phyloP scores from a whole-genome alignment of 768 basidiomycete genomes.

The Dioszegia crocea region DNA sequence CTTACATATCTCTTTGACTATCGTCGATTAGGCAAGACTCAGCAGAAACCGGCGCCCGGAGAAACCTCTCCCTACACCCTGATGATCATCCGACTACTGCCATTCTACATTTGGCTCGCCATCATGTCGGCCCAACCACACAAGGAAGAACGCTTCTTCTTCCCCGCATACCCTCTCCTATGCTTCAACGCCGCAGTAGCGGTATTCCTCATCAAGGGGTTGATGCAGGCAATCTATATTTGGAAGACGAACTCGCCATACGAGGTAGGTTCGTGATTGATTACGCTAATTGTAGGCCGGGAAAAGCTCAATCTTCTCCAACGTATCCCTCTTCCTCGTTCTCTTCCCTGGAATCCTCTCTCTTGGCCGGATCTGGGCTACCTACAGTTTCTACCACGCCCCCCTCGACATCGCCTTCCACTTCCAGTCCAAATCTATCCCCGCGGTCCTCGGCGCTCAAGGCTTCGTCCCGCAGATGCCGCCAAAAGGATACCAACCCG shows the following conservation, averaged over 20 bases:
- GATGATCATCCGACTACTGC: conserved; percentile 71
- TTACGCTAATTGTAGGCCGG: conserved; percentile 51
- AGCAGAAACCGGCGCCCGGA: conserved; percentile 51
- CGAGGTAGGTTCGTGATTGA: conserved; percentile 57
- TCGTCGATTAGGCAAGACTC: conserved; percentile 63
- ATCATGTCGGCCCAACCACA: conserved; percentile 79
- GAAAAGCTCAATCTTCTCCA: conserved; percentile 75
- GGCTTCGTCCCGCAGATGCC: conserved; percentile 46
- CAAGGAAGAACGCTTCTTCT: conserved; percentile 99
- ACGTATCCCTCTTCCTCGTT: conserved; percentile 68
- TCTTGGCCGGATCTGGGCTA: conserved; percentile 70
- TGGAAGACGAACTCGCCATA: conserved; percentile 77
- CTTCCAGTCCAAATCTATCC: conserved; percentile 74
- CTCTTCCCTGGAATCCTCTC: conserved; percentile 67
- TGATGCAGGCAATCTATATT: conserved; percentile 74
- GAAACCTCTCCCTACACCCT: conserved; percentile 68
- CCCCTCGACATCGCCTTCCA: conserved; percentile 67
- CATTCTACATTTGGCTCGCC: conserved; percentile 83
- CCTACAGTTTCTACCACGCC: conserved; percentile 85
- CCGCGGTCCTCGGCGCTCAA: conserved; percentile 61
- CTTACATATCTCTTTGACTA: conserved; percentile 72
- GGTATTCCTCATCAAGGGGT: conserved; percentile 77
- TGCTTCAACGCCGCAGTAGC: conserved; percentile 93
- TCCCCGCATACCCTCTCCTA: conserved; percentile 81
- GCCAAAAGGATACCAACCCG: conserved; percentile 48